Conservation (phyloP, 1,284 basidiomycete species). For the Schizophyllum commune region DNA sequence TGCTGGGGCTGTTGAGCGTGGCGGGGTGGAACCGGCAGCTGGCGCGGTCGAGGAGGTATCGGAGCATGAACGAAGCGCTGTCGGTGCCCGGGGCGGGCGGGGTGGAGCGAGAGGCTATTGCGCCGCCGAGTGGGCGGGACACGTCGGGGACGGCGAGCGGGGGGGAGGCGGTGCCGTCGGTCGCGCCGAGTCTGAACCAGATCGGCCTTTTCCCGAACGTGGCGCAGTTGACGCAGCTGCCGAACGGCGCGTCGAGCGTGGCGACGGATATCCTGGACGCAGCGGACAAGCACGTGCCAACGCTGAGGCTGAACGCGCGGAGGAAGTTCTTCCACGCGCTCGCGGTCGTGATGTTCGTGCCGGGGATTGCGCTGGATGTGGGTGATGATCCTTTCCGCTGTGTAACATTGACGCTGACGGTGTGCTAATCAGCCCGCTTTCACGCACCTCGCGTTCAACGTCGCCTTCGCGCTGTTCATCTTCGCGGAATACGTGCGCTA, state of each 20-base stretch:
- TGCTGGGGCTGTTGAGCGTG: slow-evolving; percentile 76
- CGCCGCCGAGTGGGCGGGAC: background rate
- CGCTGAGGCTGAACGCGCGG: slow-evolving; percentile 86
- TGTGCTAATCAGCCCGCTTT: slow-evolving; percentile 75
- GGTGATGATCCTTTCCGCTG: no score
- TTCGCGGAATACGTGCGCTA: slow-evolving; percentile 96
- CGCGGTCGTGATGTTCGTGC: slow-evolving; percentile 93
- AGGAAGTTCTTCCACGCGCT: slow-evolving; percentile 97
- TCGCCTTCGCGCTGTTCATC: slow-evolving; percentile 90
- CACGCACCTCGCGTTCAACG: slow-evolving; percentile 89
- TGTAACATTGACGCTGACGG: no score
- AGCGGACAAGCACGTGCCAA: slow-evolving; percentile 84
- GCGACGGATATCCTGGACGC: slow-evolving; percentile 83
- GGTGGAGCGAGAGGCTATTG: background rate
- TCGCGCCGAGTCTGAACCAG: background rate
- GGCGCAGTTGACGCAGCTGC: slow-evolving; percentile 17
- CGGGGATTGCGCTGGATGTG: slow-evolving; percentile 88
- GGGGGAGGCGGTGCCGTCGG: background rate
- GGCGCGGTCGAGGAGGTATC: slow-evolving; percentile 63
- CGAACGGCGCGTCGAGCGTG: slow-evolving; percentile 43
- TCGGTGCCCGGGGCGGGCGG: background rate
- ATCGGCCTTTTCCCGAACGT: background rate
- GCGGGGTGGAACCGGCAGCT: slow-evolving; percentile 91
- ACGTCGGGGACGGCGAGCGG: background rate
- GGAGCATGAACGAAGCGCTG: slow-evolving; percentile 14